Evolutionary conservation across 495 filamentous ascomycete species (phyloP).

Genomic region (Penicillium simplicissimum): DNA sequence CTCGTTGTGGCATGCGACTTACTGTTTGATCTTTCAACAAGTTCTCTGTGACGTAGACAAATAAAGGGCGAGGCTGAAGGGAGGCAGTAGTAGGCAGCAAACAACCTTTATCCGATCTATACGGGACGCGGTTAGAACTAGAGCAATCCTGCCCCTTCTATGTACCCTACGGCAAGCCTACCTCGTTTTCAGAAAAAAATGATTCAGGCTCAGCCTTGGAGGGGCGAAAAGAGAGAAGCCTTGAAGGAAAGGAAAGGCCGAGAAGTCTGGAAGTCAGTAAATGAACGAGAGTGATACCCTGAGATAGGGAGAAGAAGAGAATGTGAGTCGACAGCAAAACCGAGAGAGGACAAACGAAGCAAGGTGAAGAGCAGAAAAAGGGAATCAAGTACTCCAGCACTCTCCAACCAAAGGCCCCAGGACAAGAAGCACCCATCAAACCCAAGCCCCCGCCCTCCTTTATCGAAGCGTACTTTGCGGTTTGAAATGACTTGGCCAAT

Average conservation of each 20-base stretch:
- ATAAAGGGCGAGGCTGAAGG: conserved; percentile 17
- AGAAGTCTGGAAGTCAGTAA: conserved; percentile 2
- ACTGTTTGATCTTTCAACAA: conserved; percentile 20
- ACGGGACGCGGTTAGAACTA: neutral
- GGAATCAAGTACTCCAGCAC: conserved; percentile 23
- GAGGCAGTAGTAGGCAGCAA: conserved; percentile 1
- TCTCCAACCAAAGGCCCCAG: neutral
- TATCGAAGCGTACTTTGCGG: conserved; percentile 6
- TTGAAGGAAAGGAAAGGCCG: conserved; percentile 11
- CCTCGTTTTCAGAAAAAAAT: conserved; percentile 5
- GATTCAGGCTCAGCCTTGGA: neutral
- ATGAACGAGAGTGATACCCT: conserved; percentile 18
- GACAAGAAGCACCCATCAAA: neutral
- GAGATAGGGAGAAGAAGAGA: conserved; percentile 21
- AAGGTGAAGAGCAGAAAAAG: conserved; percentile 14
- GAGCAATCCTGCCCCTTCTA: neutral
- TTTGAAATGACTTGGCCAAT: conserved; percentile 8
- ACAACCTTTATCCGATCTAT: conserved; percentile 12
- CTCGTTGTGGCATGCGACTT: conserved; percentile 22
- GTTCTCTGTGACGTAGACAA: conserved; percentile 29
- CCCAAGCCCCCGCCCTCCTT: conserved; percentile 7
- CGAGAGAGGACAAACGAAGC: neutral
- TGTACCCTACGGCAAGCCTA: neutral
- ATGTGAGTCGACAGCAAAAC: conserved; percentile 6
- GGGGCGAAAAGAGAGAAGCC: conserved; percentile 4